A percentile compares a stretch with the other conserved stretches of the same genome.
Conservation (phyloP, 208 protist genomes). For the Leishmania amazonensis region DNA sequence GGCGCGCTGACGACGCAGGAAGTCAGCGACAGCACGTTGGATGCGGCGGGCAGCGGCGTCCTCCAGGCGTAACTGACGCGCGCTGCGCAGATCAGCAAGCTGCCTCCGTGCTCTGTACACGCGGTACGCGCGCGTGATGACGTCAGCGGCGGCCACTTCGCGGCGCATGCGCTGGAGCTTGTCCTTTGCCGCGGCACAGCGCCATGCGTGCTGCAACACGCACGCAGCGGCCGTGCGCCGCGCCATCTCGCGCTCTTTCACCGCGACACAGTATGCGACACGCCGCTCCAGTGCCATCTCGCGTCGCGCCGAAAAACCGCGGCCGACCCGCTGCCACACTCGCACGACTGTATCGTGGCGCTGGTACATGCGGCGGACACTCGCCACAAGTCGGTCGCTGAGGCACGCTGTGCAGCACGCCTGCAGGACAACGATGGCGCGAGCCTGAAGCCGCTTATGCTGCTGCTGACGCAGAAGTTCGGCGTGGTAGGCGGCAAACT, state of each 20-base stretch:
- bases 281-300: conserved; percentile 45
- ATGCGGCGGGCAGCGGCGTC: conserved; percentile 54
- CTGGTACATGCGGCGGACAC: conserved; percentile 52
- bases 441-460: conserved; percentile 44
- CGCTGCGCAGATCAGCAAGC: conserved; percentile 49
- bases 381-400: conserved; percentile 53
- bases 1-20: conserved; percentile 37
- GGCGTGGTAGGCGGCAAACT: conserved; percentile 71
- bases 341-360: conserved; percentile 41
- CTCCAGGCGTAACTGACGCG: conserved; percentile 25
- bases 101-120: conserved; percentile 53
- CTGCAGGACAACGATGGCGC: conserved; percentile 52
- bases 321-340: conserved; percentile 60
- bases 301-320: conserved; percentile 49
- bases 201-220: conserved; percentile 84
- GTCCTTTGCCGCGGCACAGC: conserved; percentile 66
- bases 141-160: conserved; percentile 41
- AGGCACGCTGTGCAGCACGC: conserved; percentile 39
- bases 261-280: conserved; percentile 22
- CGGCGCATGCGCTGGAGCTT: conserved; percentile 57
- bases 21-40: conserved; percentile 53
- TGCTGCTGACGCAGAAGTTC: conserved; percentile 51
- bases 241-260: conserved; percentile 34
- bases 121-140: conserved; percentile 59
- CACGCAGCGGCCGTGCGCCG: conserved; percentile 46